Evolutionary conservation across 768 basidiomycete genomes (phyloP), one percentile per base, ranked within the genome.

Genomic region (Kwoniella sp.): DNA sequence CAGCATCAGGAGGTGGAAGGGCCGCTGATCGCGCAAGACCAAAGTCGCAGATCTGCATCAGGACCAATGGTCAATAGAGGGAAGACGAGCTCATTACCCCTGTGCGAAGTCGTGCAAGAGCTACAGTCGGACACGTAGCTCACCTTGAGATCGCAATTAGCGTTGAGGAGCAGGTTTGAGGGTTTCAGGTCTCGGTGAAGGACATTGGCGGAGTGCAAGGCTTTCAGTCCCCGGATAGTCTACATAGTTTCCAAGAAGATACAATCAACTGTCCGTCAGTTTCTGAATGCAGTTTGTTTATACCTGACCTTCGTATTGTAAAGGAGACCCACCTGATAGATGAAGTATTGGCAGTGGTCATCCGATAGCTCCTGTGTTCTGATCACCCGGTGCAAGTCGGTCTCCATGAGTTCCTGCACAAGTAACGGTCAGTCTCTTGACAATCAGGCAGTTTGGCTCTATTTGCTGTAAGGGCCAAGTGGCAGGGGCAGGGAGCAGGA

Each of bases 291-390:
- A 57, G 22, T 55, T 63, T 45, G 67, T n/a, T 25, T 13, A 34
- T 13, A 34, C 34, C 34, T 20, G 15, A 45, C 20, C 11, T 45
- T 45, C 17, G 41, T n/a, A n/a, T 20, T 29, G 53, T 28, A n/a
- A 25, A 15, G 12, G 12, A 3, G 17, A 58, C 73, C 55, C 62
- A 69, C 72, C 57, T 97, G 95, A 80, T 99, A 99, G 70, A 95
- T 89, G 78, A 99, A 97, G 81, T 99, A 99, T 81, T 98, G 93
- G 72, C 88, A 89, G 78, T 97, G 94, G 77, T 97, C 93, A 77
- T 98, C 95, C 63, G 89, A 90, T 47, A 99, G 84, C 65, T 90
- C 87, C 81, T 98, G 95, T 0, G 96, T 95, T 26, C 92, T 86
- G 73, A 99, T 97, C 53, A 99, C 96, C 60, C 95, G 88, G 79